Evolutionary conservation across 805 yeast genomes (phyloP), one percentile per base, ranked within the genome.

Genomic region (Candida orba): DNA sequence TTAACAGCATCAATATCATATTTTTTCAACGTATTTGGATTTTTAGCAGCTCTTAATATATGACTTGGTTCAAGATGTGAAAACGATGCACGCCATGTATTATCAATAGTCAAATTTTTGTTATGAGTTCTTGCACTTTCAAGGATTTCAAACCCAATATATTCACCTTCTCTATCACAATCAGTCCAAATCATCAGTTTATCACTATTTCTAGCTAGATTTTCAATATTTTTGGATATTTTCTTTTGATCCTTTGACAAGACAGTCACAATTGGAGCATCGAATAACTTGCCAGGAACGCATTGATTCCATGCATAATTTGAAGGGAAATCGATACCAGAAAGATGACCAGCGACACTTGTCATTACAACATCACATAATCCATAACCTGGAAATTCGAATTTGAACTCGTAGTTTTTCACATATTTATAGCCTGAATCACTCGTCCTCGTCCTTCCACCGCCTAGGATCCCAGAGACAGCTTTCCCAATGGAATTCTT

Each of bases 91-190:
- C 99, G 66, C 69, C 76, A 79, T 4, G 82, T 68, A 29, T 72
- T 69, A 10, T 67, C 71, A 17, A 75, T 54, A 1, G 63, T 66
- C 36, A 88, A 56, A 2, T 64, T 49, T 1, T 63, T 52, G 56
- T 84, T 65, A 2, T 63, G 67, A 48, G 68, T 69, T 40, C 60
- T 58, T 0, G 95, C 96, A n/a, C 80, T 81, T 42, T 79, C 72
- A 31, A 77, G 71, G 14, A 95, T 78, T 54, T 90, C 96, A 66
- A 72, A 78, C 0, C 97, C 98, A 44, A 90, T 90, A 61, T 79
- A 84, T 60, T 90, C 98, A 2, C 98, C 98, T 60, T 90, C 98
- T 32, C 97, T 70, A 71, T 90, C 98, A 64, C 99, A 93, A 72
- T 93, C 99, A 1, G 99, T 93, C 98, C 99, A 93, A 8, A 93